Conservation (phyloP, 1,284 basidiomycete genomes). For the Heliocybe sulcata region DNA sequence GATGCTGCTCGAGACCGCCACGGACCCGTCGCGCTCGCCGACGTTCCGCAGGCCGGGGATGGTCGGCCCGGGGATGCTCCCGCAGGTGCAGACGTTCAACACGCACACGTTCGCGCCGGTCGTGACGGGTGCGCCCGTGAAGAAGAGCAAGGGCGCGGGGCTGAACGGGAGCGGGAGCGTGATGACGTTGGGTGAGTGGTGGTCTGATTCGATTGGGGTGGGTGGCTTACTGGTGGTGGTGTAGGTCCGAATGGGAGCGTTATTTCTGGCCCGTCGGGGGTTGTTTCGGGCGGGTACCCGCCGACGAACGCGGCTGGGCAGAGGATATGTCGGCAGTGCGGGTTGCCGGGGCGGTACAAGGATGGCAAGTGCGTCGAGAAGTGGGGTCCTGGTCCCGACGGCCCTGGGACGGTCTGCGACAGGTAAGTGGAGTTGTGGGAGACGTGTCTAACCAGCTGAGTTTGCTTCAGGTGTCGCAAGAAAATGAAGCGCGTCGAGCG, state of each 20-base stretch:
- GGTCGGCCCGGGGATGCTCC: conserved; percentile 7
- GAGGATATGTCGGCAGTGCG: conserved; percentile 69
- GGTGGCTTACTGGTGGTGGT: conserved; percentile 2
- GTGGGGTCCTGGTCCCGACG: conserved; percentile 79
- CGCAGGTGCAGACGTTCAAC: conserved; percentile 38
- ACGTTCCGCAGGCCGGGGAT: conserved; percentile 5
- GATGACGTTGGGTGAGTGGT: conserved; percentile 16
- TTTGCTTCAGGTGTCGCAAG: conserved; percentile 72
- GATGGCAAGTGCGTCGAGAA: conserved; percentile 82
- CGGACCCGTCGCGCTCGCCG: conserved; percentile 16
- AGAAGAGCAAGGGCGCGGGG: conserved; percentile 40
- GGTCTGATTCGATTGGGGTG: not conserved
- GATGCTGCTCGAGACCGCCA: conserved; percentile 51
- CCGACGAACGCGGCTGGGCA: conserved; percentile 58
- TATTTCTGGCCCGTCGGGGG: conserved; percentile 19
- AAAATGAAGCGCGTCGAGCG: conserved; percentile 78
- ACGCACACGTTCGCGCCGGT: conserved; percentile 65
- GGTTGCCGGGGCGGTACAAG: conserved; percentile 64
- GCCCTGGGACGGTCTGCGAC: conserved; percentile 79
- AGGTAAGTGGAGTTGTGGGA: too few relatives aligned
- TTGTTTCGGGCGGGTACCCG: conserved; percentile 32
- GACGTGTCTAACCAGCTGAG: too few relatives aligned
- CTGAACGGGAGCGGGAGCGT: conserved; percentile 14
- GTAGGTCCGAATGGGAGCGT: conserved; percentile 18
- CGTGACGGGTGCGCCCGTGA: conserved; percentile 59